Conservation (phyloP, 1,139 yeast species). For the Candida frijolesensis region DNA sequence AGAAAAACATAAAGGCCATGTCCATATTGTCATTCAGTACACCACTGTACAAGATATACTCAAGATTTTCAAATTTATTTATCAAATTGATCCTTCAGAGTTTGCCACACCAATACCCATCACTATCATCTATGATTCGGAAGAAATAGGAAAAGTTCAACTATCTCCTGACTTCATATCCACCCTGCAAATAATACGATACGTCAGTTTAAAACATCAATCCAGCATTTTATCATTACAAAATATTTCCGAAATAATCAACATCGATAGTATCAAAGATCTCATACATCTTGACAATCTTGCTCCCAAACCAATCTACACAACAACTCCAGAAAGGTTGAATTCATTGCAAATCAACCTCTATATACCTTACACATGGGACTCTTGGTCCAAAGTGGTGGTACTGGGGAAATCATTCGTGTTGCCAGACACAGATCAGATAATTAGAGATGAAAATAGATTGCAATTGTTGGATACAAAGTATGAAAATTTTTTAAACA, state of each 20-base stretch:
- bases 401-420: slow-evolving; percentile 38
- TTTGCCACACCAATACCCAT: slow-evolving; percentile 22
- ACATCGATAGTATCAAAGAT: slow-evolving; percentile 14
- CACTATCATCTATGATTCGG: slow-evolving; percentile 21
- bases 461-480: slow-evolving; percentile 9
- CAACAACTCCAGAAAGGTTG: slow-evolving; percentile 2
- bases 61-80: background rate
- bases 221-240: slow-evolving; percentile 9
- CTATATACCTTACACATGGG: slow-evolving; percentile 53
- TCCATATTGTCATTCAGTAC: slow-evolving; percentile 2
- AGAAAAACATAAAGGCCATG: slow-evolving; percentile 5
- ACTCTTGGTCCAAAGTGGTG: slow-evolving; percentile 51
- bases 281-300: background rate
- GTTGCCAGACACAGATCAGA: slow-evolving; percentile 19
- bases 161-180: slow-evolving; percentile 24
- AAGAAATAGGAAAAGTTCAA: slow-evolving; percentile 19
- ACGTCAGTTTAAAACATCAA: slow-evolving; percentile 48
- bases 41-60: background rate
- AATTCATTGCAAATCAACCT: slow-evolving; percentile 20
- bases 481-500: slow-evolving; percentile 11
- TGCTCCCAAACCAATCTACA: slow-evolving; percentile 15
- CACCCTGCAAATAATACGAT: slow-evolving; percentile 57
- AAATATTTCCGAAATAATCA: background rate
- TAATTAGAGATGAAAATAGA: slow-evolving; percentile 18
- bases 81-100: slow-evolving; percentile 13